phyloP scores from a whole-genome alignment of 192 early-diverging fungal genomes.

The Backusella morwellensis region DNA sequence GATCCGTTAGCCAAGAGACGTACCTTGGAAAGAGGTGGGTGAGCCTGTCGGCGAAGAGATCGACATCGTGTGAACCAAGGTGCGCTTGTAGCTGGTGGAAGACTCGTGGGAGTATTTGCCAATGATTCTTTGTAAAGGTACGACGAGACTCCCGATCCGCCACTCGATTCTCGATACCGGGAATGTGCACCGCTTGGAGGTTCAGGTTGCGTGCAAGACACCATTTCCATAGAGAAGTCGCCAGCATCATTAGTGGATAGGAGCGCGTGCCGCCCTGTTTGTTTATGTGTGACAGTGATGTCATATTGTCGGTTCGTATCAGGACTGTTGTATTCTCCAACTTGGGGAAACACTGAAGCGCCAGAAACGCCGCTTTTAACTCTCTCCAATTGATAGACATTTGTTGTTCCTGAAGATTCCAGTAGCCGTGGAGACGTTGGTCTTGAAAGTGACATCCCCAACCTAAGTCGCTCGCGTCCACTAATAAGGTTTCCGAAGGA shows the following conservation, averaged over 20 bases:
- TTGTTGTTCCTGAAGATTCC: no score
- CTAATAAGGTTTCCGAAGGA: no score
- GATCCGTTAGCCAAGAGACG: slow-evolving; percentile 19
- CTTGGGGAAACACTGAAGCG: background rate
- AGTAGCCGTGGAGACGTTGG: no score
- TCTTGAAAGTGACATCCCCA: no score
- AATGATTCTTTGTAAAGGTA: slow-evolving; percentile 4
- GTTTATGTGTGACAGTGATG: slow-evolving; percentile 2
- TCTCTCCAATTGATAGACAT: slow-evolving; percentile 34
- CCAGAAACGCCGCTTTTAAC: slow-evolving; percentile 17
- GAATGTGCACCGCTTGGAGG: slow-evolving; percentile 4
- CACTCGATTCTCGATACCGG: background rate
- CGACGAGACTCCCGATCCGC: slow-evolving; percentile 6
- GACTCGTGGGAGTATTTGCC: background rate
- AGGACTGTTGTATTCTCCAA: background rate
- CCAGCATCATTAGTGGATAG: slow-evolving; percentile 20
- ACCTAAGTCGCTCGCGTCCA: no score
- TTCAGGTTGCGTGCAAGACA: background rate
- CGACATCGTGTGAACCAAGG: background rate
- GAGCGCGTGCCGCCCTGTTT: slow-evolving; percentile 20
- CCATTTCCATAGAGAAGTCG: slow-evolving; percentile 4
- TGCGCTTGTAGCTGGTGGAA: background rate
- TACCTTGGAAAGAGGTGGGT: slow-evolving; percentile 11
- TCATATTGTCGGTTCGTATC: slow-evolving; percentile 13
- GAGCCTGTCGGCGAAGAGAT: slow-evolving; percentile 21